These are phyloP conservation scores for Prunus kanzakura DNA, from an alignment of 306 rosid species.

Conservation along the genomic window DNA sequence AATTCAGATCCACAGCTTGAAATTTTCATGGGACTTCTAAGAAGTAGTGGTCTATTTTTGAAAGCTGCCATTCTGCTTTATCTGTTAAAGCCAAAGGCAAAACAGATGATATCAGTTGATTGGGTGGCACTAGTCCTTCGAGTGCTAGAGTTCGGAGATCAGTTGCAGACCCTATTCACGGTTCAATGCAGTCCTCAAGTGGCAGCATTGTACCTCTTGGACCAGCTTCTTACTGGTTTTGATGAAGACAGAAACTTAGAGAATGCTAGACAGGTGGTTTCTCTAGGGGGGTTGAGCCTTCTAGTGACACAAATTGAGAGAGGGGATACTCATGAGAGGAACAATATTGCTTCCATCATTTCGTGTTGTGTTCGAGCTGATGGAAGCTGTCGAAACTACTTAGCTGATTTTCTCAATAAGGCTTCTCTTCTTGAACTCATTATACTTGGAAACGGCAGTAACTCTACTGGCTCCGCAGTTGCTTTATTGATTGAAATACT, in stretches of 20 bases:
- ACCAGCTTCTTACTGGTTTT: conserved; percentile 76
- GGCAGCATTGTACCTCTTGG: conserved; percentile 73
- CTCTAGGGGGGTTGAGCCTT: conserved; percentile 76
- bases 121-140: conserved; percentile 83
- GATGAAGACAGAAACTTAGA: conserved; percentile 84
- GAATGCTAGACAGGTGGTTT: conserved; percentile 71
- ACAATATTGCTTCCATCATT: conserved; percentile 43
- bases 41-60: conserved; percentile 65
- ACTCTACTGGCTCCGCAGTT: conserved; percentile 41
- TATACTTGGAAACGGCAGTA: conserved; percentile 41
- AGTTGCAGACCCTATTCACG: conserved; percentile 68
- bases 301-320: conserved; percentile 49
- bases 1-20: conserved; percentile 78
- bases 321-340: conserved; percentile 58
- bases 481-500: conserved; percentile 56
- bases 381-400: conserved; percentile 64
- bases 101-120: conserved; percentile 72
- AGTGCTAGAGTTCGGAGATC: conserved; percentile 76
- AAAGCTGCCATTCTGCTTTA: conserved; percentile 76
- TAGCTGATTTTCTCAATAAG: conserved; percentile 56
- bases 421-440: conserved; percentile 63
- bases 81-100: conserved; percentile 67
- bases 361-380: conserved; percentile 66
- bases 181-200: conserved; percentile 63
- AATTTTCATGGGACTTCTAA: conserved; percentile 60